phyloP scores from a whole-genome alignment of 179 eudicot genomes.

The Vitellaria paradoxa region DNA sequence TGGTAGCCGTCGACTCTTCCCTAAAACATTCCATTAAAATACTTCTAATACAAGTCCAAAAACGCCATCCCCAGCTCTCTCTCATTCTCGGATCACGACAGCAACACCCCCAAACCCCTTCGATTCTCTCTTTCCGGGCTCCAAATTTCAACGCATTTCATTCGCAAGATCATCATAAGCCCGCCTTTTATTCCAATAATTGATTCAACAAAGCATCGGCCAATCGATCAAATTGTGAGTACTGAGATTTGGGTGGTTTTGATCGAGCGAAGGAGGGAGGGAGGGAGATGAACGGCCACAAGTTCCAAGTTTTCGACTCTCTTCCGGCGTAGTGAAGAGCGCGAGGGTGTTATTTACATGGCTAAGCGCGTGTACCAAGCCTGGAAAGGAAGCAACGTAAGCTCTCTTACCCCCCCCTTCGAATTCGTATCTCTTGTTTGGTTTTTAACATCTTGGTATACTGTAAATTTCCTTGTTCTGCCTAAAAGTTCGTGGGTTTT shows the following conservation, averaged over 20 bases:
- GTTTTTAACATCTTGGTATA: slow-evolving; percentile 11
- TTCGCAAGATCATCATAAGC: neutral
- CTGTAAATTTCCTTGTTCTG: neutral
- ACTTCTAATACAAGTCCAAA: neutral
- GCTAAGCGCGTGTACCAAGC: slow-evolving; percentile 16
- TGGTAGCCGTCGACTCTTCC: neutral
- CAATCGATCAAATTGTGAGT: neutral
- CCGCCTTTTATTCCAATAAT: neutral
- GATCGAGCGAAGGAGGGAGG: neutral
- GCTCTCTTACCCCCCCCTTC: neutral
- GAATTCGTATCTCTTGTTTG: neutral
- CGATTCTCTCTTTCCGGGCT: neutral
- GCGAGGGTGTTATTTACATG: neutral
- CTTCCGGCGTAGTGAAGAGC: slow-evolving; percentile 17
- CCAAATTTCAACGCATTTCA: neutral
- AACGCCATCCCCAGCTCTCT: neutral
- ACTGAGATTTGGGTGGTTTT: neutral
- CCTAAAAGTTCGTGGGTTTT: slow-evolving; percentile 10
- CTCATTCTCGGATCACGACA: slow-evolving; percentile 6
- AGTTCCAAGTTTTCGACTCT: slow-evolving; percentile 17
- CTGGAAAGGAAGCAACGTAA: slow-evolving; percentile 36
- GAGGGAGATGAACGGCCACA: slow-evolving; percentile 11
- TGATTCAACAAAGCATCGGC: neutral
- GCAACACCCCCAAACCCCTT: neutral
- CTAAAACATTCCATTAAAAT: neutral